phyloP scores from a whole-genome alignment of 2,329 filamentous ascomycete species.

The Colletotrichum magnum region DNA sequence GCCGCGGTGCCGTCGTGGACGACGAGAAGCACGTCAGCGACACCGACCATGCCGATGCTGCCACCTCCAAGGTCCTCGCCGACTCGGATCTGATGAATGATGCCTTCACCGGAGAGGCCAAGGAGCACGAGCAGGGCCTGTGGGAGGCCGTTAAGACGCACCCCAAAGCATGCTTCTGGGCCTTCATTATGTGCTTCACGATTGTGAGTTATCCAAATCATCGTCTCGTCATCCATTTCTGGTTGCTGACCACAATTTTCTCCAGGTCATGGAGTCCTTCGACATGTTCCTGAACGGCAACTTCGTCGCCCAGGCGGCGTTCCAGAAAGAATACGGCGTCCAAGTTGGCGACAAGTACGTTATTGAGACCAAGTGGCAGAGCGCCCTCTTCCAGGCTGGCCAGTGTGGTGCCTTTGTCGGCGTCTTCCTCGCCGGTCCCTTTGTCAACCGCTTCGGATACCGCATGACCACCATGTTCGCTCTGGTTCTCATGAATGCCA shows the following conservation, averaged over 20 bases:
- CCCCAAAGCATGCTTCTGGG: constrained; percentile 62
- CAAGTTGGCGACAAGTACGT: constrained; percentile 36
- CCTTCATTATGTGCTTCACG: constrained; percentile 64
- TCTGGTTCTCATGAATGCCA: constrained; percentile 48
- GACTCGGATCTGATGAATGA: constrained; percentile 56
- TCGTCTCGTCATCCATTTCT: neutral
- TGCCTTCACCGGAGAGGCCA: constrained; percentile 58
- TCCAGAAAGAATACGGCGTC: constrained; percentile 56
- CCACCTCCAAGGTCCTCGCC: constrained; percentile 51
- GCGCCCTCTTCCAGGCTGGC: constrained; percentile 51
- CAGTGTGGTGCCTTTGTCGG: constrained; percentile 54
- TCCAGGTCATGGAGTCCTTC: constrained; percentile 65
- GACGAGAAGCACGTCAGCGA: constrained; percentile 38
- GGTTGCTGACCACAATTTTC: neutral
- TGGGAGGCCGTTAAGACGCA: constrained; percentile 55
- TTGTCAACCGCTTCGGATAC: constrained; percentile 55
- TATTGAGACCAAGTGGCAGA: constrained; percentile 59
- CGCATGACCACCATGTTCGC: constrained; percentile 53
- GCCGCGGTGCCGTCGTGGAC: constrained; percentile 6
- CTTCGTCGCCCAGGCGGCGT: constrained; percentile 59
- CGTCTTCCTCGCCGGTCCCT: constrained; percentile 53
- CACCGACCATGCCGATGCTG: constrained; percentile 45
- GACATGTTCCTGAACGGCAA: constrained; percentile 63
- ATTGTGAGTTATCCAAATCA: constrained; percentile 55
- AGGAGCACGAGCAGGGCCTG: constrained; percentile 57